A percentile compares a stretch with the other conserved stretches of the same genome.
These are phyloP conservation scores for Solanum hybrid DNA, from an alignment of 305 asterid species.

Conservation along the genomic window DNA sequence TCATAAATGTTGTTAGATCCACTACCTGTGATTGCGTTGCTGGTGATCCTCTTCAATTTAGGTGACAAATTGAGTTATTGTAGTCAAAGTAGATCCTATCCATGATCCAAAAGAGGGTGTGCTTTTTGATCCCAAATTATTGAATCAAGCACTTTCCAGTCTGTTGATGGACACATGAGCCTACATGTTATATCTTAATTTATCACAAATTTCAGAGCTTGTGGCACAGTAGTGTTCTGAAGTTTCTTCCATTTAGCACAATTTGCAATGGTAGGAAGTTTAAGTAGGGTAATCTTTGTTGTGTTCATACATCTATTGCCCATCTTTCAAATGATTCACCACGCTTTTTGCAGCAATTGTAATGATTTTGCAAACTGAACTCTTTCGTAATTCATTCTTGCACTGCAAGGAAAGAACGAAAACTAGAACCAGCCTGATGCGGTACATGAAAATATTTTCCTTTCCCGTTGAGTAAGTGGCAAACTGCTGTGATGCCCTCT, in stretches of 20 bases:
- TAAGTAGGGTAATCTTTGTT: neutral
- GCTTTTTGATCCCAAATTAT: conserved; percentile 59
- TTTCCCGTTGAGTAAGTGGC: neutral
- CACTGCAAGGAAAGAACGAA: neutral
- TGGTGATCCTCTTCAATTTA: neutral
- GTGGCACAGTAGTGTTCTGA: neutral
- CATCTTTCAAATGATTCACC: too few species aligned
- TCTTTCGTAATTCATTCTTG: neutral
- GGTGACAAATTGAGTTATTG: conserved; percentile 14
- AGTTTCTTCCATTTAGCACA: neutral
- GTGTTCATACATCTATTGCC: neutral
- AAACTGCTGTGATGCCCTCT: neutral
- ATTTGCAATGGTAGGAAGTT: neutral
- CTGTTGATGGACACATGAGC: conserved; percentile 25
- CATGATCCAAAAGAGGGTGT: conserved; percentile 54
- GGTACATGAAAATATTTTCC: neutral
- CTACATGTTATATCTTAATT: neutral
- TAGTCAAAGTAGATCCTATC: conserved; percentile 61
- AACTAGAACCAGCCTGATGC: neutral
- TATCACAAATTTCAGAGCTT: neutral
- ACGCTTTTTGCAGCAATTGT: too few species aligned
- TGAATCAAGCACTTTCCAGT: conserved; percentile 51
- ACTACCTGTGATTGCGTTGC: neutral
- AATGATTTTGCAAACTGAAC: too few species aligned
- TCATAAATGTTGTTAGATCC: neutral